Conservation (phyloP, 306 rosid species). For the Pueraria montana region DNA sequence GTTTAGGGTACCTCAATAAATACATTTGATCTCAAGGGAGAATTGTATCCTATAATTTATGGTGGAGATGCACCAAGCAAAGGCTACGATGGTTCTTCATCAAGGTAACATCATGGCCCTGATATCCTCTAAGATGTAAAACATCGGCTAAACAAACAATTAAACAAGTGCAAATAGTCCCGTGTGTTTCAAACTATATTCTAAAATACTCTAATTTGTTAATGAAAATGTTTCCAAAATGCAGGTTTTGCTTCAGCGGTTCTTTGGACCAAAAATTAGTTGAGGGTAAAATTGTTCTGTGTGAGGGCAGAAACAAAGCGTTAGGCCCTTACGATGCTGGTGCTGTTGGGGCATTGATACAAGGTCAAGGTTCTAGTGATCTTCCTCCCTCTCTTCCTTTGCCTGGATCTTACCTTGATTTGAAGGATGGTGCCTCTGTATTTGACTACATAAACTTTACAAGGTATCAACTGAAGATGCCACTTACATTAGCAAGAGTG, state of each 20-base stretch:
- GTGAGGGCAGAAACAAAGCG: slow-evolving; percentile 13
- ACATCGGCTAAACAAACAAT: background rate
- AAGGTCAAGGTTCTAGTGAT: background rate
- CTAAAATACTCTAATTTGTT: background rate
- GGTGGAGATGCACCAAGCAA: slow-evolving; percentile 51
- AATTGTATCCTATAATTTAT: slow-evolving; percentile 42
- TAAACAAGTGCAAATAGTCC: background rate
- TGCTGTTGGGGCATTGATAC: slow-evolving; percentile 42
- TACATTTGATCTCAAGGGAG: slow-evolving; percentile 45
- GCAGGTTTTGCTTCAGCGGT: slow-evolving; percentile 18
- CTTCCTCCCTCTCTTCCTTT: background rate
- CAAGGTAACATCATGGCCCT: slow-evolving; percentile 47
- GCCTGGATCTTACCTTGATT: slow-evolving; percentile 42
- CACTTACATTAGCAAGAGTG: background rate
- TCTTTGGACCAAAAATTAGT: slow-evolving; percentile 36
- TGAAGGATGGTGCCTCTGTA: background rate
- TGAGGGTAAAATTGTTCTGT: slow-evolving; percentile 55
- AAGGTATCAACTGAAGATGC: slow-evolving; percentile 34
- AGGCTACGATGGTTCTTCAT: background rate
- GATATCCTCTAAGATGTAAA: background rate
- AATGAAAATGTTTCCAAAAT: background rate
- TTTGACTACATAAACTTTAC: slow-evolving; percentile 25
- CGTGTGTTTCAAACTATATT: background rate
- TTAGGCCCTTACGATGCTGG: background rate
- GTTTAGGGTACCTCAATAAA: slow-evolving; percentile 51